Base-by-base conservation (phyloP, 768 basidiomycete genomes). In the Dioszegia crocea region DNA sequence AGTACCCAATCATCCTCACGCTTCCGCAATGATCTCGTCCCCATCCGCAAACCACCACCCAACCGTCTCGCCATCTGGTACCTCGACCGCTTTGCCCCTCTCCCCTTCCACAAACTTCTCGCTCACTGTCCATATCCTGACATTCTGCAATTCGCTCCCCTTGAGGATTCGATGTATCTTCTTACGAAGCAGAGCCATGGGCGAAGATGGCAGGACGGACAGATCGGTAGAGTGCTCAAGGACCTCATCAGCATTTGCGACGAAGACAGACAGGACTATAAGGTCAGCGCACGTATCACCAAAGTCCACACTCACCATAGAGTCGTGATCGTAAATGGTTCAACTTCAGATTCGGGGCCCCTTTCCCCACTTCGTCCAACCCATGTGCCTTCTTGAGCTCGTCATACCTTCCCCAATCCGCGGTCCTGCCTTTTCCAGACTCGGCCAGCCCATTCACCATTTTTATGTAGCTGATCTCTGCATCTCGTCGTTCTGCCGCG, bases 401-500 rank as follows among this genome's bases (percentile, higher is more conserved):
- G 12, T 60, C 57, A 33, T 66, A 68, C 47, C 65, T 38, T 3
- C 63, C 64, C 66, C 67, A 67, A 39, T 27, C 36, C 21, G 17
- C 33, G 3, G 21, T 11, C 31, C 33, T 47, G 26, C 33, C 1
- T 27, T 38, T 31, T 9, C 21, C 24, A 4, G 17, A 38, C n/a
- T 10, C 26, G 30, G 44, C 29, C 36, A 51, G 30, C 33, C 36
- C 29, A 24, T 57, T 40, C 10, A 63, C 55, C 30, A 44, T 11
- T 21, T 27, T 14, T 4, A 53, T 17, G 30, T 71, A 73, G n/a
- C 48, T 61, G 44, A 64, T 31, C 54, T 75, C 74, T 3, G 75
- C 63, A 27, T 76, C 75, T 26, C 63, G 40, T 39, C 75, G 29
- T 40, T 76, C 75, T 12, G 52, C 46, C 16, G 54, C 3, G 2